Evolutionary conservation across 768 basidiomycete species (phyloP).

Genomic region (Cystobasidium ongulense): DNA sequence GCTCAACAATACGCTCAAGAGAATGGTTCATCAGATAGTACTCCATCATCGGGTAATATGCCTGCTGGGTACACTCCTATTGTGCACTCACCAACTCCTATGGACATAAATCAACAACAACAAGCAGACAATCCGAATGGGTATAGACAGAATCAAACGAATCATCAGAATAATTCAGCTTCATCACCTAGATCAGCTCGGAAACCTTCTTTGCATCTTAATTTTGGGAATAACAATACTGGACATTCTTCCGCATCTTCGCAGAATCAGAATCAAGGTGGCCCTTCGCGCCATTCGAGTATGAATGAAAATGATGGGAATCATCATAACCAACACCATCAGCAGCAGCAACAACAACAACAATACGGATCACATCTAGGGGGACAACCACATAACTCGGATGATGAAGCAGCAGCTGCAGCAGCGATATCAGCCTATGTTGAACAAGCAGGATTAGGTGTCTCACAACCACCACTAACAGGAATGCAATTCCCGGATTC

Average conservation of each 20-base stretch:
- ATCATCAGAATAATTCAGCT: background rate
- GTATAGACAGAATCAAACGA: background rate
- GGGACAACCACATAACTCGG: background rate
- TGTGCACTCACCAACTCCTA: background rate
- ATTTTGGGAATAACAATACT: background rate
- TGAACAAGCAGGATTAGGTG: background rate
- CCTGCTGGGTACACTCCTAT: background rate
- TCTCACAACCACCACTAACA: background rate
- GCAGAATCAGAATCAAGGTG: background rate
- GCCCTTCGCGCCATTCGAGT: background rate
- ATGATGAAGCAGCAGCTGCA: background rate
- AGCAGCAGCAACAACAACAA: too few species aligned
- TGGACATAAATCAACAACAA: background rate
- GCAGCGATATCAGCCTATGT: background rate
- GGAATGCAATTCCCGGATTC: slow-evolving; percentile 4
- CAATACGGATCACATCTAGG: background rate
- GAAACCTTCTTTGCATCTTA: background rate
- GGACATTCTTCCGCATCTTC: background rate
- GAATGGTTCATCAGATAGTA: background rate
- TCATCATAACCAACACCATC: background rate
- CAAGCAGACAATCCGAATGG: background rate
- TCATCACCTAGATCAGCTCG: background rate
- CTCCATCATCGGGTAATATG: background rate
- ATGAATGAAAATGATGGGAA: background rate
- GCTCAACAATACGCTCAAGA: background rate